These are phyloP conservation scores for Bullera alba DNA, from an alignment of 768 basidiomycete genomes.

Conservation along the genomic window DNA sequence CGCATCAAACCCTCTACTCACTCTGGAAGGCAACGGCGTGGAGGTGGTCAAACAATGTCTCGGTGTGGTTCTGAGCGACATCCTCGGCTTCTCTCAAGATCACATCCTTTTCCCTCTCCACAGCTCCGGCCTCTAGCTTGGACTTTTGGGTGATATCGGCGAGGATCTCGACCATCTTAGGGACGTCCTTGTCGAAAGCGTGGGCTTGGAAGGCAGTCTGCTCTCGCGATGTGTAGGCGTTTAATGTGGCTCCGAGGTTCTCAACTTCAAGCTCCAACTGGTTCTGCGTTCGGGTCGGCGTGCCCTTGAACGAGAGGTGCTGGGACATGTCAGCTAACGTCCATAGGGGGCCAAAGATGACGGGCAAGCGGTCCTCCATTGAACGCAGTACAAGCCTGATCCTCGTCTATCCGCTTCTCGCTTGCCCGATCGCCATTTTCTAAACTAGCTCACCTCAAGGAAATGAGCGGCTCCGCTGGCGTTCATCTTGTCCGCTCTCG, in stretches of 20 bases:
- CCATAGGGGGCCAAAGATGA: too few relatives aligned
- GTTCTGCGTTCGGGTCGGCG: slow-evolving; percentile 76
- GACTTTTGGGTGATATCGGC: slow-evolving; percentile 96
- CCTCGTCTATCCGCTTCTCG: not conserved
- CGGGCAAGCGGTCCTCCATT: not conserved
- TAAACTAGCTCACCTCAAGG: slow-evolving; percentile 59
- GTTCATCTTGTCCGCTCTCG: slow-evolving; percentile 88
- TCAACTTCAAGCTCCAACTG: slow-evolving; percentile 93
- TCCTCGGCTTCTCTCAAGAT: slow-evolving; percentile 97
- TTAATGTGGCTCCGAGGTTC: slow-evolving; percentile 92
- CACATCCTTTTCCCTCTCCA: slow-evolving; percentile 93
- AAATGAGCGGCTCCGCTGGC: slow-evolving; percentile 97
- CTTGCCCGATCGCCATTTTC: not conserved
- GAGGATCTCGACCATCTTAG: slow-evolving; percentile 87
- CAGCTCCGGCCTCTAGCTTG: slow-evolving; percentile 75
- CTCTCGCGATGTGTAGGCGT: slow-evolving; percentile 97
- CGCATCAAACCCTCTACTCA: slow-evolving; percentile 44
- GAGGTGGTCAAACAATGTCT: slow-evolving; percentile 97
- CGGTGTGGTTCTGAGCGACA: slow-evolving; percentile 96
- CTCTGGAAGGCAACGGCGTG: slow-evolving; percentile 96
- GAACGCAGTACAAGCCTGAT: too few relatives aligned
- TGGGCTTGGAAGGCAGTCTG: slow-evolving; percentile 99
- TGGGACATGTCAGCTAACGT: too few relatives aligned
- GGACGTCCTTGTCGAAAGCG: slow-evolving; percentile 92
- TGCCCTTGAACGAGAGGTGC: slow-evolving; percentile 57